Evolutionary conservation across 352 stramenopile species (phyloP), one percentile per base, ranked within the genome.

Genomic region (Phytophthora vignae): DNA sequence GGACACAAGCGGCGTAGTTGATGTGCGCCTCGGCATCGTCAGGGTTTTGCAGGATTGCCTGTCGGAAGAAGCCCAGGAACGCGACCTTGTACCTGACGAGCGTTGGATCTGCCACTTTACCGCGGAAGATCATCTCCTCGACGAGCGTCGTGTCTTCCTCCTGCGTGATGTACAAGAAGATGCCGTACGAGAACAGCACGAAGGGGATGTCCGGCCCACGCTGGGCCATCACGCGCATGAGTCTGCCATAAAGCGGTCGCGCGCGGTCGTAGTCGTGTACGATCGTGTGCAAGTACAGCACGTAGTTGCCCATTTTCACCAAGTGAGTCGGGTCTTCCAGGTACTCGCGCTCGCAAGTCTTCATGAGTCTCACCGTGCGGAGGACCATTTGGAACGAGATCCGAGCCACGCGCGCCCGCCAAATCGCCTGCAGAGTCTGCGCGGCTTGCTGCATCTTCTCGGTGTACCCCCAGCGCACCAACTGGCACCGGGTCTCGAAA

Each of bases 271-370:
- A 95, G 52, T 95, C 90, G 50, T 95, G 85, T 29, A 69, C 52
- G 42, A 95, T 84, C 6, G 87, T 84, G 69, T 96, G 88, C 19
- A 96, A 60, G 27, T 85, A 96, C 17, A 96, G 61, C 66, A 90
- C 82, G 62, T 95, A 96, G 68, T 96, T 96, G 72, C 84, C 85
- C 71, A 95, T 88, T 56, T 88, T 89, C 2, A 83, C 79, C 12
- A 96, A 68, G 33, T 87, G 86, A 3, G 83, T 92, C 6, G 90
- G 90, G 19, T 95, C 87, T 64, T 90, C 77, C 5, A 95, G 60
- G 62, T 95, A 95, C 17, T 89, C 88, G 31, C 64, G 71, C 59
- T 95, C 87, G 31, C 87, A 92, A 3, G 72, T 81, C 44, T 84
- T 84, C 84, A 94, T 93, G 4, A 96, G 54, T 8, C 69, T 67